A percentile compares a stretch with the other conserved stretches of the same genome.
Conservation (phyloP, 2,329 filamentous ascomycete genomes). For the Xenoacremonium recifei region DNA sequence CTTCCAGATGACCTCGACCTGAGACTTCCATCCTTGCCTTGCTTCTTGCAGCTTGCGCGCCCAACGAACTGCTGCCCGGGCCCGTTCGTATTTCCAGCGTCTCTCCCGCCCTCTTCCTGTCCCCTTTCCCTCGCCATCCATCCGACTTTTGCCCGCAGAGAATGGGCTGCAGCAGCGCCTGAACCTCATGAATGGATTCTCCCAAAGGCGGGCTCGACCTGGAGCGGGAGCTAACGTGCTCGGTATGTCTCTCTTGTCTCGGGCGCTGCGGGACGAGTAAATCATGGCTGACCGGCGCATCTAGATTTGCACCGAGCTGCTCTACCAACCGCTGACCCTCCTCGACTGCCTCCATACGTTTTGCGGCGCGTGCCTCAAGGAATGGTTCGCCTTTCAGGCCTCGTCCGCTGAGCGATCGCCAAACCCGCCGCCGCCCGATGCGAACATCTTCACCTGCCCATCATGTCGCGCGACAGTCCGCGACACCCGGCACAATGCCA, state of each 20-base stretch:
- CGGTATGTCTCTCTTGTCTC: constrained; percentile 56
- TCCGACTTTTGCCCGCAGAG: constrained; percentile 3
- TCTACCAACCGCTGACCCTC: constrained; percentile 86
- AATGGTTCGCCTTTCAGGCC: constrained; percentile 89
- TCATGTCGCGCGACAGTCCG: constrained; percentile 86
- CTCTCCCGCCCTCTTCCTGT: neutral
- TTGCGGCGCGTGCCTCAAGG: constrained; percentile 90
- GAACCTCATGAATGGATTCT: constrained; percentile 47
- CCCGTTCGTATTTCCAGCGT: too few species aligned
- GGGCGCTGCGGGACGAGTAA: too few species aligned
- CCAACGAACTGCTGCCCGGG: too few species aligned
- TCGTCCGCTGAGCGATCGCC: constrained; percentile 52
- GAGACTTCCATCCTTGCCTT: too few species aligned
- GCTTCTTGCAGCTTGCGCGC: too few species aligned
- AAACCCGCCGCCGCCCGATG: constrained; percentile 45
- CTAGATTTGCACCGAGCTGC: constrained; percentile 94
- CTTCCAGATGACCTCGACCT: neutral
- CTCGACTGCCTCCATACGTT: constrained; percentile 95
- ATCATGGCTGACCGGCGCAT: constrained; percentile 13
- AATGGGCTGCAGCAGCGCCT: constrained; percentile 13
- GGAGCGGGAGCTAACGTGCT: constrained; percentile 93
- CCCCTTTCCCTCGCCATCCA: neutral
- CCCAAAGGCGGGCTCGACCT: constrained; percentile 62
- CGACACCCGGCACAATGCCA: constrained; percentile 86
- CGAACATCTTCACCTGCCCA: constrained; percentile 77